phyloP scores from a whole-genome alignment of 768 basidiomycete genomes.

The Boletales sp. region DNA sequence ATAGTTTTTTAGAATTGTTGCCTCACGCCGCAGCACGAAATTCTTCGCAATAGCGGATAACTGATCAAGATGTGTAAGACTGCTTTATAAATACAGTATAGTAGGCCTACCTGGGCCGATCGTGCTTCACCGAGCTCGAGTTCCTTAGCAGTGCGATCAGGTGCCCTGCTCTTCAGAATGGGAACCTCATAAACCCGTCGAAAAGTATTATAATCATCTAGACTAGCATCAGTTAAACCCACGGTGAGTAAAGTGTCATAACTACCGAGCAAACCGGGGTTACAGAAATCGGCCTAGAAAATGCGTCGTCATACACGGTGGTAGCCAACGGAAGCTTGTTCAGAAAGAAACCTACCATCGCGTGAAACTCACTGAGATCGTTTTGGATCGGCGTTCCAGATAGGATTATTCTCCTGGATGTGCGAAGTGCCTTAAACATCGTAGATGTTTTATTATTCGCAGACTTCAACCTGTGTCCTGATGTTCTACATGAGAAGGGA shows the following conservation, averaged over 20 bases:
- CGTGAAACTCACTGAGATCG: slow-evolving; percentile 90
- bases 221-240: background rate
- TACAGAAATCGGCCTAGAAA: slow-evolving; percentile 83
- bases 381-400: slow-evolving; percentile 99
- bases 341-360: slow-evolving; percentile 66
- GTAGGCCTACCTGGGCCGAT: slow-evolving; percentile 58
- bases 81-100: background rate
- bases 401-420: slow-evolving; percentile 77
- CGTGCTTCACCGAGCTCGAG: slow-evolving; percentile 76
- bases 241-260: background rate
- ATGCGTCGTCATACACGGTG: background rate
- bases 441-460: slow-evolving; percentile 85
- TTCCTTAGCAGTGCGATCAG: slow-evolving; percentile 67
- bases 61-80: slow-evolving; percentile 35
- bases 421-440: slow-evolving; percentile 78
- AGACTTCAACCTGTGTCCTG: slow-evolving; percentile 90
- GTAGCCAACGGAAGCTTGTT: background rate
- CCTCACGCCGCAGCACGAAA: slow-evolving; percentile 89
- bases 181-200: slow-evolving; percentile 81
- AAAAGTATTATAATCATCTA: slow-evolving; percentile 76
- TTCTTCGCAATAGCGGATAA: slow-evolving; percentile 71
- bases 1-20: slow-evolving; percentile 74
- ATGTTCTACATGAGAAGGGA: background rate
- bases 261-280: slow-evolving; percentile 83
- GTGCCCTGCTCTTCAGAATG: slow-evolving; percentile 81